Base-by-base conservation (phyloP, 176 grass and related monocot genomes). In the Bothriochloa decipiens region DNA sequence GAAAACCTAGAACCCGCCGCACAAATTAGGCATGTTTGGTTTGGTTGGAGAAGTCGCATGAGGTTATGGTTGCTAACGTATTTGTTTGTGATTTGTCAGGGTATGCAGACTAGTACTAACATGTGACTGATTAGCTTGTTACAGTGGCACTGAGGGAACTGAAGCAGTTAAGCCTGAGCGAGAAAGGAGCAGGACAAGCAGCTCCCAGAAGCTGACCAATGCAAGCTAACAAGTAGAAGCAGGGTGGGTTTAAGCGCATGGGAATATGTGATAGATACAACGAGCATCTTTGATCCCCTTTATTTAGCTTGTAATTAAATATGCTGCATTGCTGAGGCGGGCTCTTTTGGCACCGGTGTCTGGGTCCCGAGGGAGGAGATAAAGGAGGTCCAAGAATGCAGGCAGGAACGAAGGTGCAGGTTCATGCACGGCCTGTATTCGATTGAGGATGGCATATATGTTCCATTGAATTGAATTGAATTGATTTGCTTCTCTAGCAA, bases 51-150 rank as follows among this genome's bases (percentile, higher is more conserved):
- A n/a, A n/a, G 20, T 8, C 8, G 2, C 55, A 22, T 23, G 55
- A 58, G 20, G 20, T 58, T 58, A 57, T 22, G 5, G 7, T 65
- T 6, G 27, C 62, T 8, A 39, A 22, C 33, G 3, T n/a, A 70
- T 41, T 23, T 42, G 5, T 26, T 72, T 7, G 2, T 45, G 11
- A 45, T 26, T 26, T 26, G 37, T 2, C 33, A 35, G 33, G 33
- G 33, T 4, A 35, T 35, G 33, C 33, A 35, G 4, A 35, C 36
- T 41, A 25, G 10, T 6, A 43, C 39, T 43, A 23, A 70, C 16
- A n/a, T 42, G 11, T 70, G 67, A 25, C 18, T 55, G 52, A 55
- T 46, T 61, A 88, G 89, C 86, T 88, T 74, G 77, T 85, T 63
- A 40, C 78, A 85, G 82, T 35, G 33, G 33, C 33, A n/a, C n/a